A percentile compares a stretch with the other conserved stretches of the same genome.
These are phyloP conservation scores for Sporothrix pseudoabietina DNA, from an alignment of 2,329 filamentous ascomycete species.

Conservation along the genomic window DNA sequence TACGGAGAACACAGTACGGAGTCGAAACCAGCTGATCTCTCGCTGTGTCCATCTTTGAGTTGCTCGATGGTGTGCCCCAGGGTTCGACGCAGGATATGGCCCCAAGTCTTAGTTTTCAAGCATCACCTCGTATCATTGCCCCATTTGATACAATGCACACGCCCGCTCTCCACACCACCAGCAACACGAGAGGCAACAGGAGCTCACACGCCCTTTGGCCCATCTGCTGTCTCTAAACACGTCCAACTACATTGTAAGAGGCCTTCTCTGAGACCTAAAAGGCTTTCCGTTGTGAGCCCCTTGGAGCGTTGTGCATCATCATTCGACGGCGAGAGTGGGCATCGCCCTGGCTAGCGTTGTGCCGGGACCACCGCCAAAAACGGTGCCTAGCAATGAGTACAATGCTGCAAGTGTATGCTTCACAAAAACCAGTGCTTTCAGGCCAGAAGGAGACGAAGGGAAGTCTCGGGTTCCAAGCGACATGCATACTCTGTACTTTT, in stretches of 20 bases:
- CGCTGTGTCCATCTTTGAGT: not conserved
- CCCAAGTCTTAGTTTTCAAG: not conserved
- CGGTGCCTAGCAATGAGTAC: not conserved
- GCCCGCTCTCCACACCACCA: not conserved
- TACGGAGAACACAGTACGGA: not conserved
- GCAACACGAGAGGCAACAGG: not conserved
- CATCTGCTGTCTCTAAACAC: not conserved
- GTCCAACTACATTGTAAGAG: not conserved
- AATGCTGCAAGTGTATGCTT: not conserved
- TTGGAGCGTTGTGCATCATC: not conserved
- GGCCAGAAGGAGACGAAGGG: not conserved
- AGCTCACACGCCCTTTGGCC: not conserved
- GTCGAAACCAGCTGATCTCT: not conserved
- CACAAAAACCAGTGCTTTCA: not conserved
- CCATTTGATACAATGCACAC: not conserved
- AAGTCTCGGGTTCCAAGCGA: not conserved
- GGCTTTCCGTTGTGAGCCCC: not conserved
- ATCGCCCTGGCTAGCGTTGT: not conserved
- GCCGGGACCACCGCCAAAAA: constrained; percentile 3
- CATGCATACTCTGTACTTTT: not conserved
- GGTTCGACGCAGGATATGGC: not conserved
- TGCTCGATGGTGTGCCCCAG: not conserved
- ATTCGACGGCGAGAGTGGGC: not conserved
- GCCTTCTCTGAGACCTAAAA: no score
- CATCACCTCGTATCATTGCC: not conserved